Percentiles rank a stretch among this genome's conserved stretches.
These are phyloP conservation scores for Polygonum aviculare DNA, from an alignment of 148 eudicot species.

Conservation along the genomic window DNA sequence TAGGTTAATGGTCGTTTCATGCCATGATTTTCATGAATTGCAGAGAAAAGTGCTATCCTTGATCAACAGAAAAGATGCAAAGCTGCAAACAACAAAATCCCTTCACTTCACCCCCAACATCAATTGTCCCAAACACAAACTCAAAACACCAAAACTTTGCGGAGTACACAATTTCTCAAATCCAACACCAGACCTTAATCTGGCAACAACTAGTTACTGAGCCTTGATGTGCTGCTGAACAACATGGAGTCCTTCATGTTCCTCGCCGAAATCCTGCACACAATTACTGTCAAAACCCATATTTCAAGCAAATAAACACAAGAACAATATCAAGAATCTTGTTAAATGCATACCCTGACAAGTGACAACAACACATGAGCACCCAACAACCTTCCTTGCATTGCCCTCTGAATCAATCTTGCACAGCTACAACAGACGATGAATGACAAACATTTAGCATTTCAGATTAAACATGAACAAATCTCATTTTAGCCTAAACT, in stretches of 20 bases:
- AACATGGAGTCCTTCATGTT: constrained; percentile 18
- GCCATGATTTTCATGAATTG: too few relatives aligned
- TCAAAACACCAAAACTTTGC: not conserved
- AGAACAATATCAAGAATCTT: not conserved
- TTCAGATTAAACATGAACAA: not conserved
- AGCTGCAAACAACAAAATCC: not conserved
- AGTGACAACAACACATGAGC: too few relatives aligned
- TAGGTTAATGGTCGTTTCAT: too few relatives aligned
- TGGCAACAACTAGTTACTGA: not conserved
- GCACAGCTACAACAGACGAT: not conserved
- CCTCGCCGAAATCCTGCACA: constrained; percentile 27
- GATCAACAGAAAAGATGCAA: not conserved
- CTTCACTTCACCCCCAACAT: not conserved
- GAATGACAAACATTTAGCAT: not conserved
- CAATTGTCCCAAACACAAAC: not conserved
- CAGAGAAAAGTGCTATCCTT: too few relatives aligned
- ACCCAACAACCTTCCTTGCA: too few relatives aligned
- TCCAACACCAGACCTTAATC: not conserved
- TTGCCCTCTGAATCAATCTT: too few relatives aligned
- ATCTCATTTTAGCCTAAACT: too few relatives aligned
- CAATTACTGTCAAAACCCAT: not conserved
- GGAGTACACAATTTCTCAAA: not conserved
- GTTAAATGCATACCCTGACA: not conserved
- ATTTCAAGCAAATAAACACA: not conserved
- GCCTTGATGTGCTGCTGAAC: constrained; percentile 23